These are phyloP conservation scores for Trichoderma afroharzianum DNA, from an alignment of 2,329 filamentous ascomycete species.

Conservation along the genomic window DNA sequence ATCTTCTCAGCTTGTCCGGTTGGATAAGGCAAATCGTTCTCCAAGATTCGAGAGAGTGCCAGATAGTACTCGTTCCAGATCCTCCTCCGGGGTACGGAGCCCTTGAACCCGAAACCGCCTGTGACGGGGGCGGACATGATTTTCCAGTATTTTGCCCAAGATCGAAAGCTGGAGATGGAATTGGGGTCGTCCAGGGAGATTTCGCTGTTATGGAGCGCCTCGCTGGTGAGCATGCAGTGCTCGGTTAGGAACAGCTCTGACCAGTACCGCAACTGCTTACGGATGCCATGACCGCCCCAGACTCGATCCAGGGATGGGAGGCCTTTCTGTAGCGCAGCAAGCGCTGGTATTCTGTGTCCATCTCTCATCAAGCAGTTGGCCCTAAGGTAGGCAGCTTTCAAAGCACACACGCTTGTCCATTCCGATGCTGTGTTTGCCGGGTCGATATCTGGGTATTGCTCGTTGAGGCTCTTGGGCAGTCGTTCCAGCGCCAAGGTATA, in stretches of 20 bases:
- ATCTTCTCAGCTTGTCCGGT: constrained; percentile 42
- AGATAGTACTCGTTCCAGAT: constrained; percentile 87
- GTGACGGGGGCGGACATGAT: constrained; percentile 43
- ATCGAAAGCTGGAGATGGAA: constrained; percentile 55
- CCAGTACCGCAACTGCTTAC: constrained; percentile 71
- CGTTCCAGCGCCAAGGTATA: constrained; percentile 57
- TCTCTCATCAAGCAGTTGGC: constrained; percentile 58
- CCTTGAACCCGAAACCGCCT: constrained; percentile 56
- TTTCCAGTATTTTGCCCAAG: constrained; percentile 71
- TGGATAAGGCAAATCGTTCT: constrained; percentile 60
- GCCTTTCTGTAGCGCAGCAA: constrained; percentile 63
- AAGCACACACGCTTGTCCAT: constrained; percentile 79
- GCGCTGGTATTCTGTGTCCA: constrained; percentile 53
- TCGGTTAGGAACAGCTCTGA: constrained; percentile 73
- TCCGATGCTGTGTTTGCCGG: constrained; percentile 55
- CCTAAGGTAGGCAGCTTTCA: constrained; percentile 76
- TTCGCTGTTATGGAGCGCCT: constrained; percentile 51
- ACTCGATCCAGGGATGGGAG: constrained; percentile 58
- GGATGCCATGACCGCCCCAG: constrained; percentile 49
- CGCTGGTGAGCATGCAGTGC: constrained; percentile 66
- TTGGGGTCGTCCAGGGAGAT: constrained; percentile 49
- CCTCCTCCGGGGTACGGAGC: constrained; percentile 57
- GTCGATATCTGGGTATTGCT: constrained; percentile 50
- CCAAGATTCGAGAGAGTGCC: constrained; percentile 72
- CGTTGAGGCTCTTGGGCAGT: constrained; percentile 61